Conservation (phyloP, 768 basidiomycete species). For the Tylopilus subfusipes region DNA sequence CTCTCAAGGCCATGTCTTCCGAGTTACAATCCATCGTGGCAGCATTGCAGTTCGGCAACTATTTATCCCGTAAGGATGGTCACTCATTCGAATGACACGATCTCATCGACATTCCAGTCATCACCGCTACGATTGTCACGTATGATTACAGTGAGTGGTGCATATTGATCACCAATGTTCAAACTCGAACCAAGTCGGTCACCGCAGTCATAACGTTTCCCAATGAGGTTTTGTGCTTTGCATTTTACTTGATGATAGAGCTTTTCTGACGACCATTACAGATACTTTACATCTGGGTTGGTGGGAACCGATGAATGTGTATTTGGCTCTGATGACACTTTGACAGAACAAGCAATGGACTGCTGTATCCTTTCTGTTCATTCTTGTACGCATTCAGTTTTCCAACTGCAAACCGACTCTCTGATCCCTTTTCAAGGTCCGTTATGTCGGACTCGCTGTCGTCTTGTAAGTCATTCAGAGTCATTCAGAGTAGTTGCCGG, state of each 20-base stretch:
- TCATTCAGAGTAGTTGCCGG: background rate
- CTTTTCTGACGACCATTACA: conserved; percentile 1
- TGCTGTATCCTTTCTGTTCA: conserved; percentile 12
- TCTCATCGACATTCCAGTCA: conserved; percentile 11
- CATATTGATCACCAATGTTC: background rate
- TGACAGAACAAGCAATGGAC: conserved; percentile 17
- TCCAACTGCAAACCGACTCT: background rate
- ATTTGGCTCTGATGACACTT: background rate
- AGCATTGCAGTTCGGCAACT: conserved; percentile 9
- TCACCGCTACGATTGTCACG: conserved; percentile 2
- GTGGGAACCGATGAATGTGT: background rate
- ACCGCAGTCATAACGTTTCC: conserved; percentile 16
- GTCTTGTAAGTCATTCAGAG: conserved; percentile 9
- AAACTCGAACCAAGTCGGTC: background rate
- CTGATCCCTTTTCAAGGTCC: conserved; percentile 12
- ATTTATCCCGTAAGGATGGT: conserved; percentile 3
- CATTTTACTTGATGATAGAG: background rate
- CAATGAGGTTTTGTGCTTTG: conserved; percentile 10
- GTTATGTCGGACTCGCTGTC: conserved; percentile 13
- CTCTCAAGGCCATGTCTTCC: conserved; percentile 14
- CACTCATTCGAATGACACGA: background rate
- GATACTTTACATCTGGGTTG: conserved; percentile 21
- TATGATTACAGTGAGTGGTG: conserved; percentile 21
- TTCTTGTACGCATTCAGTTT: conserved; percentile 10
- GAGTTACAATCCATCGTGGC: conserved; percentile 1